These are phyloP conservation scores for Xylariaceae sp. DNA, from an alignment of 2,329 filamentous ascomycete species.

Conservation along the genomic window DNA sequence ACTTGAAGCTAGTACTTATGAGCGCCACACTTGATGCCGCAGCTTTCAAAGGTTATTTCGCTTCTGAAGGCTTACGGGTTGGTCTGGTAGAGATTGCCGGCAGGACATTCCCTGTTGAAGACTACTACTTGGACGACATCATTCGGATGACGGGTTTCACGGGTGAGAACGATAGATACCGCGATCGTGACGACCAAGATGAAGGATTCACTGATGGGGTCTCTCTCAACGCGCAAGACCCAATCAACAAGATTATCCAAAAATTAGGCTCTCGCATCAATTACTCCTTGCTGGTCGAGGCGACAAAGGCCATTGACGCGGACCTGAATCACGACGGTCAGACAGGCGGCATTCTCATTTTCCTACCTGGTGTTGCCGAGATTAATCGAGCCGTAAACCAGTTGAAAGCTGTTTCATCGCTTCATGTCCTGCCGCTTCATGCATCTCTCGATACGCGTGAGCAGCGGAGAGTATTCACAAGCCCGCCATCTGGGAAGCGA, in stretches of 20 bases:
- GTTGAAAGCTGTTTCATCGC: slow-evolving; percentile 55
- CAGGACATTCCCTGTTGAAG: slow-evolving; percentile 82
- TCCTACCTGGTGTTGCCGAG: slow-evolving; percentile 86
- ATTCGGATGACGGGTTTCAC: slow-evolving; percentile 73
- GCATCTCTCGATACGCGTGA: slow-evolving; percentile 86
- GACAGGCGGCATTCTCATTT: slow-evolving; percentile 88
- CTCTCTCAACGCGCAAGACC: slow-evolving; percentile 40
- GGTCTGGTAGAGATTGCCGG: slow-evolving; percentile 83
- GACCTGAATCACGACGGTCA: slow-evolving; percentile 62
- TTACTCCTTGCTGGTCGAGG: slow-evolving; percentile 78
- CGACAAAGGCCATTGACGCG: slow-evolving; percentile 75
- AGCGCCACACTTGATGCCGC: slow-evolving; percentile 89
- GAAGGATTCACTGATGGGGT: slow-evolving; percentile 43
- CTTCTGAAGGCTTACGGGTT: slow-evolving; percentile 60
- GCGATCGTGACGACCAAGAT: slow-evolving; percentile 28
- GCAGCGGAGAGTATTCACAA: slow-evolving; percentile 79
- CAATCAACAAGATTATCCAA: slow-evolving; percentile 66
- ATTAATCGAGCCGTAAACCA: slow-evolving; percentile 76
- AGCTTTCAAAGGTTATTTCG: slow-evolving; percentile 82
- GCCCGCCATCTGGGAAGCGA: slow-evolving; percentile 70
- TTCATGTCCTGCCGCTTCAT: slow-evolving; percentile 83
- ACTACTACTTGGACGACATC: slow-evolving; percentile 87
- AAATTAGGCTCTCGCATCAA: slow-evolving; percentile 81
- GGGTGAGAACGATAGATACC: slow-evolving; percentile 28
- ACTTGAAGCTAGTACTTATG: slow-evolving; percentile 91